Conservation (phyloP, 2,329 filamentous ascomycete species). For the Paracoccidioides lutzii region DNA sequence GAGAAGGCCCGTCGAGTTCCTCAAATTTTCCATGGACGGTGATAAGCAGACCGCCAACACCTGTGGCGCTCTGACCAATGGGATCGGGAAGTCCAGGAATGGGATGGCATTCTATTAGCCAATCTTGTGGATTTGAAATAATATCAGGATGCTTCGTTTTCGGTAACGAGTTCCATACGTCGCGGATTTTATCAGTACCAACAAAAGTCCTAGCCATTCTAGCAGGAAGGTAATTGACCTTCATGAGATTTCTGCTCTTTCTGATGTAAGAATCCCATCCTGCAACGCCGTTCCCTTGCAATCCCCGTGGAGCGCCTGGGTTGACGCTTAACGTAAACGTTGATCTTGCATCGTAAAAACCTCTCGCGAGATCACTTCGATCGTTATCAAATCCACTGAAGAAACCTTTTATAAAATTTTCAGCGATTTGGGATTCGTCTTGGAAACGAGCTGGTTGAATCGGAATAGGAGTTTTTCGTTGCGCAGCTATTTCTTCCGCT, state of each 20-base stretch:
- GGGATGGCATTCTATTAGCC: slow-evolving; percentile 70
- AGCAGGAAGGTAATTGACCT: slow-evolving; percentile 48
- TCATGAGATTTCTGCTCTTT: slow-evolving; percentile 63
- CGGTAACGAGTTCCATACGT: slow-evolving; percentile 58
- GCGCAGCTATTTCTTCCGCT: slow-evolving; percentile 50
- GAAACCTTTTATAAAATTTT: slow-evolving; percentile 63
- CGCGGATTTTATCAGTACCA: slow-evolving; percentile 52
- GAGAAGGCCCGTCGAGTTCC: slow-evolving; percentile 49
- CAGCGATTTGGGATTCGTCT: slow-evolving; percentile 61
- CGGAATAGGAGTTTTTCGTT: slow-evolving; percentile 46
- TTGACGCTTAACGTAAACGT: slow-evolving; percentile 67
- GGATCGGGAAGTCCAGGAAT: slow-evolving; percentile 60
- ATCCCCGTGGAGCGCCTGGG: slow-evolving; percentile 41
- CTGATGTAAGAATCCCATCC: slow-evolving; percentile 63
- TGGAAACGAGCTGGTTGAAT: slow-evolving; percentile 55
- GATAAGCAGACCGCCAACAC: slow-evolving; percentile 66
- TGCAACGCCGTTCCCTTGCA: slow-evolving; percentile 33
- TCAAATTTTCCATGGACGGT: slow-evolving; percentile 76
- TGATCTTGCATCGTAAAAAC: slow-evolving; percentile 64
- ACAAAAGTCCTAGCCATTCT: slow-evolving; percentile 53
- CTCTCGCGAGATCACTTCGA: slow-evolving; percentile 47
- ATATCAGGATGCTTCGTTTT: slow-evolving; percentile 63
- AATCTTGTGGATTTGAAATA: slow-evolving; percentile 53
- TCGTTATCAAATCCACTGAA: slow-evolving; percentile 62
- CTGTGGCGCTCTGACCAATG: slow-evolving; percentile 46